Conservation (phyloP, 2,329 filamentous ascomycete species). For the Triangularia setosa region DNA sequence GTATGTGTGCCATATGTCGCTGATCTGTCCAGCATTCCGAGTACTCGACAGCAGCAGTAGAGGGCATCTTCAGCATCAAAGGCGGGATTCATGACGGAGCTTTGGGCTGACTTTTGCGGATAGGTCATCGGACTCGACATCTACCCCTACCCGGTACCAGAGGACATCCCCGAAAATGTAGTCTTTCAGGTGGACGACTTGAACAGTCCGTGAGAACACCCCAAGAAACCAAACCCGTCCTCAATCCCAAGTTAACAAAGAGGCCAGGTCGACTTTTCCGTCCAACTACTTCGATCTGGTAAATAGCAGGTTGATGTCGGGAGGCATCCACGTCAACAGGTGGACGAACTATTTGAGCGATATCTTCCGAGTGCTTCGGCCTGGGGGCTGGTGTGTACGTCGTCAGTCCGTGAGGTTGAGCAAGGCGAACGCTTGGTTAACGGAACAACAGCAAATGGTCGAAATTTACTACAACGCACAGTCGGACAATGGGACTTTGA, state of each 20-base stretch:
- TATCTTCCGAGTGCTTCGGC: slow-evolving; percentile 66
- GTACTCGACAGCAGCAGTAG: not conserved
- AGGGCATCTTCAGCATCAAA: not conserved
- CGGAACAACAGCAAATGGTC: slow-evolving; percentile 60
- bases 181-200: slow-evolving; percentile 70
- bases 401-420: not conserved
- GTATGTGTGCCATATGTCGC: slow-evolving; percentile 38
- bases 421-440: not conserved
- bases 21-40: not conserved
- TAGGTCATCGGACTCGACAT: slow-evolving; percentile 71
- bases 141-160: slow-evolving; percentile 64
- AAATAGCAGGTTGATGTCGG: slow-evolving; percentile 69
- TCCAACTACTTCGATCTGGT: slow-evolving; percentile 75
- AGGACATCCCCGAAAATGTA: slow-evolving; percentile 61
- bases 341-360: slow-evolving; percentile 77
- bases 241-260: slow-evolving; percentile 11
- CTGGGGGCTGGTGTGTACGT: slow-evolving; percentile 66
- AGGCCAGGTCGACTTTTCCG: slow-evolving; percentile 59
- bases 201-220: slow-evolving; percentile 52
- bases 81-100: not conserved
- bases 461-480: slow-evolving; percentile 84
- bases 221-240: not conserved
- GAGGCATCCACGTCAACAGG: slow-evolving; percentile 66
- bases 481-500: slow-evolving; percentile 77
- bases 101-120: slow-evolving; percentile 12